phyloP scores from a whole-genome alignment of 306 rosid genomes.

The Carpinus viminea region DNA sequence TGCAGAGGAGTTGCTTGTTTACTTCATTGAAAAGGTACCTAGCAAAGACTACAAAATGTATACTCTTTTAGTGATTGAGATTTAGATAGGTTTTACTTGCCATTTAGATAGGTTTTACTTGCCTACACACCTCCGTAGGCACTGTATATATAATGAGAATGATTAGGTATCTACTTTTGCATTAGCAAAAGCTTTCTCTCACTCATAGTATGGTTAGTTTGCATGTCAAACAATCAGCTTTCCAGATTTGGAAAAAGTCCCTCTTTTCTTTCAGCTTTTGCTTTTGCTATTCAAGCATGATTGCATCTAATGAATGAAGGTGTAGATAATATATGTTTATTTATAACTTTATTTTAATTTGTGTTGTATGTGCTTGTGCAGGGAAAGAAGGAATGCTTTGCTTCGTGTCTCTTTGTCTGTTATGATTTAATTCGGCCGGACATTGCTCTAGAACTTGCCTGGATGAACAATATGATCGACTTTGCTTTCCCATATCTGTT shows the following conservation, averaged over 20 bases:
- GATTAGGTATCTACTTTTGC: neutral
- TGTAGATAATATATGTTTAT: neutral
- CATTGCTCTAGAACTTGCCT: conserved; percentile 87
- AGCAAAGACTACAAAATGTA: conserved; percentile 9
- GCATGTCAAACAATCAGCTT: neutral
- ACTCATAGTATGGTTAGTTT: neutral
- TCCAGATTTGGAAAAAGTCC: neutral
- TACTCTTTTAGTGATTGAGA: neutral
- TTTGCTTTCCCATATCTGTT: conserved; percentile 92
- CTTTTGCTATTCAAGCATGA: neutral
- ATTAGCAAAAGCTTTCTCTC: neutral
- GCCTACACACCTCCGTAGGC: neutral
- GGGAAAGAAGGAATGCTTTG: conserved; percentile 99
- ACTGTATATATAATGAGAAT: neutral
- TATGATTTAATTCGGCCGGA: conserved; percentile 90
- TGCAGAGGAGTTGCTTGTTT: conserved; percentile 94
- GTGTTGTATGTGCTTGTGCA: conserved; percentile 38
- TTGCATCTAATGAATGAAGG: neutral
- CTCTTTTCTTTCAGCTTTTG: neutral
- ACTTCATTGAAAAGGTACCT: conserved; percentile 88
- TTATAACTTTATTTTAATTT: conserved; percentile 15
- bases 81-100: conserved; percentile 9
- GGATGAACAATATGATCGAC: conserved; percentile 94
- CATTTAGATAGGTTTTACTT: conserved; percentile 8
- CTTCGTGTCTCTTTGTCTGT: conserved; percentile 95